Percentiles rank a stretch among this genome's conserved stretches.
phyloP scores from a whole-genome alignment of 192 early-diverging fungal genomes.

The Coemansia sp. region DNA sequence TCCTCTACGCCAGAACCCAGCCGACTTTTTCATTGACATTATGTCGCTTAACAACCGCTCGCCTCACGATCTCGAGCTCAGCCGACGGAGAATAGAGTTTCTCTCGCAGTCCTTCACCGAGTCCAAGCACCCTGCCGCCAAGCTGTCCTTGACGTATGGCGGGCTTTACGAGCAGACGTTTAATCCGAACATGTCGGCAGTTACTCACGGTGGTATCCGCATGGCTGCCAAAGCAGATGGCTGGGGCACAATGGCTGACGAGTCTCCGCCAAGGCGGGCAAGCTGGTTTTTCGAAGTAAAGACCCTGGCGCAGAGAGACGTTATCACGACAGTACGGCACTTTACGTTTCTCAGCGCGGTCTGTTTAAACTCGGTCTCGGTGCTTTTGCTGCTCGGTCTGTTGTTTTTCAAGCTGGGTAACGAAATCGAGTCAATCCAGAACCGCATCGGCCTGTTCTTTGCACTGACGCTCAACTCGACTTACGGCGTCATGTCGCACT shows the following conservation, averaged over 20 bases:
- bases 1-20: slow-evolving; percentile 88
- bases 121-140: slow-evolving; percentile 29
- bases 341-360: slow-evolving; percentile 49
- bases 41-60: slow-evolving; percentile 59
- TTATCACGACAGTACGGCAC: slow-evolving; percentile 48
- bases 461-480: slow-evolving; percentile 60
- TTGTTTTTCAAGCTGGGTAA: slow-evolving; percentile 58
- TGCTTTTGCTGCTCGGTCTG: slow-evolving; percentile 59
- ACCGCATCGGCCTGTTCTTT: slow-evolving; percentile 57
- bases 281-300: slow-evolving; percentile 46
- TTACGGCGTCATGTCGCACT: slow-evolving; percentile 64
- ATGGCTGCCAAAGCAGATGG: slow-evolving; percentile 3
- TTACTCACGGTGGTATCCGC: slow-evolving; percentile 14
- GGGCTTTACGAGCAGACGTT: slow-evolving; percentile 43
- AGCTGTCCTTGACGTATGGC: slow-evolving; percentile 53
- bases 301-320: slow-evolving; percentile 48
- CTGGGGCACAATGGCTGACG: slow-evolving; percentile 28
- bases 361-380: slow-evolving; percentile 53
- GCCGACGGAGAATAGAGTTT: slow-evolving; percentile 40
- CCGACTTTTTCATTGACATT: slow-evolving; percentile 71
- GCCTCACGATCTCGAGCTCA: slow-evolving; percentile 40
- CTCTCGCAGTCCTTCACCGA: slow-evolving; percentile 37
- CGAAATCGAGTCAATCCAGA: slow-evolving; percentile 57
- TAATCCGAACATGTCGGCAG: slow-evolving; percentile 15
- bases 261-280: slow-evolving; percentile 31